phyloP scores from a whole-genome alignment of 352 stramenopile species.

The Thraustotheca clavata region DNA sequence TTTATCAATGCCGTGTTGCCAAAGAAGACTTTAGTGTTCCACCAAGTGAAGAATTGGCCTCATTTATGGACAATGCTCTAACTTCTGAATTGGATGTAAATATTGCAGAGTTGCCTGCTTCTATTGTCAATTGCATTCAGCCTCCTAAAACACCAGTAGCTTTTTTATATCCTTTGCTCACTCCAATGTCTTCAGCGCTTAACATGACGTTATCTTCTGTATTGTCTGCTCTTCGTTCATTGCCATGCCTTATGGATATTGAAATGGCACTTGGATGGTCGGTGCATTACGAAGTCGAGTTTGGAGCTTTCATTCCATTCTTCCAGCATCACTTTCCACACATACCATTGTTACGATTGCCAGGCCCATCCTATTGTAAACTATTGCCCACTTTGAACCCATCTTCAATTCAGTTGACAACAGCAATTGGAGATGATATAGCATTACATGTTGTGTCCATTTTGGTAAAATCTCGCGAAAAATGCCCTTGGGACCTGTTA shows the following conservation, averaged over 20 bases:
- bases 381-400: not conserved
- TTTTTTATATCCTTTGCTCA: not conserved
- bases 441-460: not conserved
- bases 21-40: not conserved
- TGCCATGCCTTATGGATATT: conserved; percentile 13
- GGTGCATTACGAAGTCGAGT: not conserved
- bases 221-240: not conserved
- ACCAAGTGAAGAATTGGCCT: not conserved
- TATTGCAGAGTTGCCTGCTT: not conserved
- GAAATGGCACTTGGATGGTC: conserved; percentile 8
- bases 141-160: not conserved
- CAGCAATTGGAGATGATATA: not conserved
- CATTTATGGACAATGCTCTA: not conserved
- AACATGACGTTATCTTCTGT: not conserved
- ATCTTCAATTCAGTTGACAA: not conserved
- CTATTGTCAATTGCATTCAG: not conserved
- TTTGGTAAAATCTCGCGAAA: not conserved
- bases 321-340: conserved; percentile 8
- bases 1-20: conserved; percentile 14
- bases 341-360: conserved; percentile 3
- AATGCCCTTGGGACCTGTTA: not conserved
- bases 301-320: conserved; percentile 7
- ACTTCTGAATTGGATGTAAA: not conserved
- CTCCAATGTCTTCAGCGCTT: not conserved
- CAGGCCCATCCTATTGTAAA: not conserved